phyloP scores from a whole-genome alignment of 805 yeast genomes.

The Barnettozyma sucrosica region DNA sequence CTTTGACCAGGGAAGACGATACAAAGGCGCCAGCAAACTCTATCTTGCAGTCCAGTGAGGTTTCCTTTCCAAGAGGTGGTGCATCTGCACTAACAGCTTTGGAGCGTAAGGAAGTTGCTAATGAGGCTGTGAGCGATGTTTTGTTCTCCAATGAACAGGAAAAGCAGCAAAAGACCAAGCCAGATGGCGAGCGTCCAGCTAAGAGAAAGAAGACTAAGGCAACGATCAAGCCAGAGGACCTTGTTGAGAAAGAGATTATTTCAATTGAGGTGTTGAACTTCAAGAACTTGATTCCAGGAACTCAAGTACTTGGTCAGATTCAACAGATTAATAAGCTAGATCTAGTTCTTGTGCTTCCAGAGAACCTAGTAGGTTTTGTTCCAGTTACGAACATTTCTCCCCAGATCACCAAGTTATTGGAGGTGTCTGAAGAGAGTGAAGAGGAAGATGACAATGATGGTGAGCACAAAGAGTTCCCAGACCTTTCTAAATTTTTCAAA shows the following conservation, averaged over 20 bases:
- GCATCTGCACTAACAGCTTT: conserved; percentile 77
- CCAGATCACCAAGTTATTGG: conserved; percentile 51
- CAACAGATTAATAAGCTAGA: conserved; percentile 54
- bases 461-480: conserved; percentile 45
- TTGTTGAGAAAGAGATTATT: conserved; percentile 27
- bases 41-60: conserved; percentile 32
- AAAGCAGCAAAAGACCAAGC: conserved; percentile 8
- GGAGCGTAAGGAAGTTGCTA: conserved; percentile 88
- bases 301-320: conserved; percentile 74
- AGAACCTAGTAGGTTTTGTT: conserved; percentile 72
- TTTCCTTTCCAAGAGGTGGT: conserved; percentile 93
- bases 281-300: conserved; percentile 63
- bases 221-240: conserved; percentile 18
- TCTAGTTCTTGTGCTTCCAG: conserved; percentile 67
- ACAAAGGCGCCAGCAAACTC: conserved; percentile 33
- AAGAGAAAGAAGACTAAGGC: conserved; percentile 39
- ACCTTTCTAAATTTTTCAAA: conserved; percentile 45
- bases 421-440: conserved; percentile 43
- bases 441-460: conserved; percentile 33
- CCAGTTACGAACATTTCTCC: conserved; percentile 70
- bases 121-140: conserved; percentile 87
- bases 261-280: conserved; percentile 58
- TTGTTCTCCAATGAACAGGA: conserved; percentile 43
- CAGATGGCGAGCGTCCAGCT: conserved; percentile 26
- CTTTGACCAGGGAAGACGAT: conserved; percentile 35